phyloP scores from a whole-genome alignment of 2,329 filamentous ascomycete genomes.

The Colletotrichum cuscutae region DNA sequence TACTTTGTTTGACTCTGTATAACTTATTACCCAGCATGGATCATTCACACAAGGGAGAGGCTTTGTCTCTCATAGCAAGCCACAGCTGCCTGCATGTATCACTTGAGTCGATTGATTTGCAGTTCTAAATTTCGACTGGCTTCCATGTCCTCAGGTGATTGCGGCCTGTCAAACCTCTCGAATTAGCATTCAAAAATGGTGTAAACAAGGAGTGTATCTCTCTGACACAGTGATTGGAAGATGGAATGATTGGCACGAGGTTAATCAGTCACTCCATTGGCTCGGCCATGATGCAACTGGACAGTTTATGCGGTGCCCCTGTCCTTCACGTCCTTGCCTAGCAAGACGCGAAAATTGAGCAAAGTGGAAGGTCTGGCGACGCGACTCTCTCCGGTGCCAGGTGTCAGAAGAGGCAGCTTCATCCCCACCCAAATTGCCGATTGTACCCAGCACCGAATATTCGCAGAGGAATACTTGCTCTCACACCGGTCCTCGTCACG shows the following conservation, averaged over 20 bases:
- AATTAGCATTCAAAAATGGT: not conserved
- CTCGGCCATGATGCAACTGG: not conserved
- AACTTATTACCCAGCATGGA: not conserved
- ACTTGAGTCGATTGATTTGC: not conserved
- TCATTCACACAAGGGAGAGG: not conserved
- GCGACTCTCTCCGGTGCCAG: conserved; percentile 23
- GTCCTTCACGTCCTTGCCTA: not conserved
- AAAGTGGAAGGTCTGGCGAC: conserved; percentile 8
- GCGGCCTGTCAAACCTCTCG: not conserved
- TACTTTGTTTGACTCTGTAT: conserved; percentile 10
- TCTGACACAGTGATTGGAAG: not conserved
- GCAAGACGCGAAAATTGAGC: conserved; percentile 21
- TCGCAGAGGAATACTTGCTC: conserved; percentile 7
- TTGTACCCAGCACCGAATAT: not conserved
- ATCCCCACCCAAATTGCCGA: not conserved
- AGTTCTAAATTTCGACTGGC: not conserved
- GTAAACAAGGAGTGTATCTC: not conserved
- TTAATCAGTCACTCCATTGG: not conserved
- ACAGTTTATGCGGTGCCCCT: conserved; percentile 13
- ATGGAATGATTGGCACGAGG: not conserved
- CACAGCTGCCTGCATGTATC: not conserved
- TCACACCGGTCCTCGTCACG: not conserved
- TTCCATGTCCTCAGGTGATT: not conserved
- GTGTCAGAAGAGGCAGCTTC: not conserved
- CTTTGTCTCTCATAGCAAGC: not conserved